phyloP scores from a whole-genome alignment of 2,329 filamentous ascomycete species.

The Arthrobotrys sphaeroides region DNA sequence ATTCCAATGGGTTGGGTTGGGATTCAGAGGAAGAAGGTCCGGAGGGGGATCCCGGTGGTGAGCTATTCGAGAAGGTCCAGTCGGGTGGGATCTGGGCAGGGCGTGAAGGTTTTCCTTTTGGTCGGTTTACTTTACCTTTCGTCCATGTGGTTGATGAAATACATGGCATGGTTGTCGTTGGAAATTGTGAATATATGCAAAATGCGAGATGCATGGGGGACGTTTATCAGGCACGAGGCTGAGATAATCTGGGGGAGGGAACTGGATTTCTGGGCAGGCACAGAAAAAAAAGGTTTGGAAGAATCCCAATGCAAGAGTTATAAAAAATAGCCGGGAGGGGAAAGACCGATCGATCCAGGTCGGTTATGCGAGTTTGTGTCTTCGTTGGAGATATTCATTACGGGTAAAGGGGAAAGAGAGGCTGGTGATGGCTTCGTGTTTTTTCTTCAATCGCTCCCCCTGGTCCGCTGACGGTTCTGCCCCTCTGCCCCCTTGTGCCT shows the following conservation, averaged over 20 bases:
- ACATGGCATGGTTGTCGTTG: not conserved
- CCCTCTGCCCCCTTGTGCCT: not conserved
- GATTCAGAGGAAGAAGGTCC: slow-evolving; percentile 23
- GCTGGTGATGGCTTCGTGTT: slow-evolving; percentile 5
- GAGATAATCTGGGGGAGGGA: not conserved
- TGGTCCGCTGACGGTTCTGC: no score
- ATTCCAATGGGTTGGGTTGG: slow-evolving; percentile 27
- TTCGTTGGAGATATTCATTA: slow-evolving; percentile 25
- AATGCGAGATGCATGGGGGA: slow-evolving; percentile 5
- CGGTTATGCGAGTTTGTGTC: slow-evolving; percentile 31
- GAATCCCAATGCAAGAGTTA: slow-evolving; percentile 31
- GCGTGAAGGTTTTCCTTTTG: slow-evolving; percentile 20
- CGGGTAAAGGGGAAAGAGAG: slow-evolving; percentile 26
- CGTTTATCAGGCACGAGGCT: not conserved
- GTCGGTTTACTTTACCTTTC: not conserved
- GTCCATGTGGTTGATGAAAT: not conserved
- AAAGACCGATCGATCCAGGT: slow-evolving; percentile 27
- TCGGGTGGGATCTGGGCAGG: slow-evolving; percentile 35
- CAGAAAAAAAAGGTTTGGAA: not conserved
- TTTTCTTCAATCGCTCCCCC: no score
- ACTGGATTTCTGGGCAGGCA: not conserved
- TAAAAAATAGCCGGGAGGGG: slow-evolving; percentile 39
- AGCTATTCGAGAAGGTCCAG: slow-evolving; percentile 49
- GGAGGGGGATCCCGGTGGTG: slow-evolving; percentile 10
- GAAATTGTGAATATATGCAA: slow-evolving; percentile 22